Conservation (phyloP, 306 rosid species). For the Clitoria ternatea region DNA sequence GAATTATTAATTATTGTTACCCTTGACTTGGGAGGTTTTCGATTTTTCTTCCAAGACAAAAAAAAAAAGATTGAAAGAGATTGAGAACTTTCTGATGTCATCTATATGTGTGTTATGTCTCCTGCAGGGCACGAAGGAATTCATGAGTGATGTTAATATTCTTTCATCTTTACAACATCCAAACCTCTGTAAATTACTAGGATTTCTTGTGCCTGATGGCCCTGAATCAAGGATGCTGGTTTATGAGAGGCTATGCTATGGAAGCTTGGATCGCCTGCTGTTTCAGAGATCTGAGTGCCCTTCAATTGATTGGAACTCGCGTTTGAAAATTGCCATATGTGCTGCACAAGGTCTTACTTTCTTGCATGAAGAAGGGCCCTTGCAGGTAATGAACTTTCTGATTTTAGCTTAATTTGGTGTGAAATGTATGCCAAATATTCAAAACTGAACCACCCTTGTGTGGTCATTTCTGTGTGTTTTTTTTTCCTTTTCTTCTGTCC, state of each 20-base stretch:
- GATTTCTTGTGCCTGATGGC: constrained; percentile 70
- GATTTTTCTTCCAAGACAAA: background rate
- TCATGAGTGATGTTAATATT: constrained; percentile 61
- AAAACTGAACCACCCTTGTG: background rate
- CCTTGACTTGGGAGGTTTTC: background rate
- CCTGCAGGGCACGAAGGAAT: constrained; percentile 75
- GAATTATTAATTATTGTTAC: background rate
- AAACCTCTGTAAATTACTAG: constrained; percentile 84
- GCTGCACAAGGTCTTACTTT: constrained; percentile 88
- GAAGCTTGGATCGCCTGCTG: constrained; percentile 68
- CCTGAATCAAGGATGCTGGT: constrained; percentile 66
- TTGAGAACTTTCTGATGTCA: constrained; percentile 6
- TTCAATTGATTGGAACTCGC: constrained; percentile 82
- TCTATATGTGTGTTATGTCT: background rate
- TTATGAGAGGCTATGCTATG: constrained; percentile 79
- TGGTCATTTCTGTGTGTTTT: background rate
- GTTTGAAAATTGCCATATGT: constrained; percentile 77
- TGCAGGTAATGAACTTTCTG: constrained; percentile 55
- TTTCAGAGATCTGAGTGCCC: constrained; percentile 64
- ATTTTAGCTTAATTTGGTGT: background rate
- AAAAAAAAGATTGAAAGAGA: background rate
- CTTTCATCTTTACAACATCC: constrained; percentile 86
- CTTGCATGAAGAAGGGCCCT: constrained; percentile 96
- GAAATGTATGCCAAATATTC: background rate
- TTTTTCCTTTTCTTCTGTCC: background rate